Evolutionary conservation across 768 basidiomycete genomes (phyloP).

Genomic region (Suillus luteus): DNA sequence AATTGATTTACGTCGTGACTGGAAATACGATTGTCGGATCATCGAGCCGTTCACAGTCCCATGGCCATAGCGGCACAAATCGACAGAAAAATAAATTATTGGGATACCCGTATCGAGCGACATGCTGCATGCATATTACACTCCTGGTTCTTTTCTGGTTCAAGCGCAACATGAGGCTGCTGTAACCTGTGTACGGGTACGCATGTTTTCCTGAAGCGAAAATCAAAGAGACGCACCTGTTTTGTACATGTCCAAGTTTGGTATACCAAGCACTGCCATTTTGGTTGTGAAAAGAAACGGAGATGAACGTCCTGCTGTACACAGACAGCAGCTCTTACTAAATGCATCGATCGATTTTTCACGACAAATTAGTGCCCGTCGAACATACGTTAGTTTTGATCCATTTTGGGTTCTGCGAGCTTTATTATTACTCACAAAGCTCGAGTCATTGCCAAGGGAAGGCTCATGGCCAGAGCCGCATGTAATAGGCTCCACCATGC

Average conservation of each 20-base stretch:
- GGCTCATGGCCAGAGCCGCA: neutral
- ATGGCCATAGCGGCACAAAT: neutral
- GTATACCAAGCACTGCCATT: neutral
- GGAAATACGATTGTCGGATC: neutral
- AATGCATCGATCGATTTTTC: neutral
- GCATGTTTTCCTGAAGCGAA: neutral
- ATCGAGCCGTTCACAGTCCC: neutral
- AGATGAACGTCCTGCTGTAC: neutral
- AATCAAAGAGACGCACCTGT: neutral
- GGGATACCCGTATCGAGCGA: neutral
- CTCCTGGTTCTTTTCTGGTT: neutral
- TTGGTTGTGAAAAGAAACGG: neutral
- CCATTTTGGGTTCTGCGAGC: neutral
- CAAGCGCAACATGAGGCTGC: neutral
- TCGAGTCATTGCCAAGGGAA: neutral
- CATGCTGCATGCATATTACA: neutral
- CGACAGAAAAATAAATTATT: neutral
- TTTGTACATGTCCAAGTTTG: neutral
- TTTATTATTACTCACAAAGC: neutral
- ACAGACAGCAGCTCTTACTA: neutral
- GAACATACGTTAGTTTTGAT: neutral
- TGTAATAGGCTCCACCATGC: neutral
- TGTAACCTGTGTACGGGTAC: neutral
- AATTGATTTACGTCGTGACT: neutral
- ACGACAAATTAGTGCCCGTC: too few relatives aligned